Conservation (phyloP, 2,329 filamentous ascomycete genomes). For the Cercospora janseana region DNA sequence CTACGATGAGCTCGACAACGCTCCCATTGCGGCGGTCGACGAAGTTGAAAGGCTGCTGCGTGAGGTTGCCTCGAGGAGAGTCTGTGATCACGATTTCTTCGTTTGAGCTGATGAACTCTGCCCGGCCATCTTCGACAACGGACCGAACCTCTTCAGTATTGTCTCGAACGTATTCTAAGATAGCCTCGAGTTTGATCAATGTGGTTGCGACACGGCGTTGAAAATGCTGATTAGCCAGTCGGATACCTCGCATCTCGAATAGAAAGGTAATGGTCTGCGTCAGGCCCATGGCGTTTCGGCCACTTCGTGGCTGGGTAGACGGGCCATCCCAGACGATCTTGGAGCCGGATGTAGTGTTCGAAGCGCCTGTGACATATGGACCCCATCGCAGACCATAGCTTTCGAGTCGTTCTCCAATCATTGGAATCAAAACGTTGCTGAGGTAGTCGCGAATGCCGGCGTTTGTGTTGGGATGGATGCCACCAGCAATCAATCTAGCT, state of each 20-base stretch:
- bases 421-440: conserved; percentile 34
- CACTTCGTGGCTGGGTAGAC: conserved; percentile 2
- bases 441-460: conserved; percentile 36
- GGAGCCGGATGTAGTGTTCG: conserved; percentile 18
- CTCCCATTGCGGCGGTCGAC: conserved; percentile 37
- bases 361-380: conserved; percentile 35
- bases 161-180: conserved; percentile 39
- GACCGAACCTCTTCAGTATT: conserved; percentile 31
- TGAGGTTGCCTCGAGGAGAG: conserved; percentile 28
- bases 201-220: conserved; percentile 35
- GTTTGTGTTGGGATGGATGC: conserved; percentile 29
- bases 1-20: conserved; percentile 37
- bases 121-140: conserved; percentile 35
- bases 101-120: conserved; percentile 31
- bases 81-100: conserved; percentile 39
- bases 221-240: conserved; percentile 39
- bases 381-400: conserved; percentile 37
- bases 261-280: conserved; percentile 40
- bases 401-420: conserved; percentile 32
- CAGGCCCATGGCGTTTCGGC: conserved; percentile 39
- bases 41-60: conserved; percentile 37
- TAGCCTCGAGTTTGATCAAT: conserved; percentile 37
- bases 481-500: conserved; percentile 37
- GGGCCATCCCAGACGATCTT: conserved; percentile 23
- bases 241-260: conserved; percentile 40